These are phyloP conservation scores for Diplosphaera chodatii DNA, from an alignment of 139 green algal genomes.

Conservation along the genomic window DNA sequence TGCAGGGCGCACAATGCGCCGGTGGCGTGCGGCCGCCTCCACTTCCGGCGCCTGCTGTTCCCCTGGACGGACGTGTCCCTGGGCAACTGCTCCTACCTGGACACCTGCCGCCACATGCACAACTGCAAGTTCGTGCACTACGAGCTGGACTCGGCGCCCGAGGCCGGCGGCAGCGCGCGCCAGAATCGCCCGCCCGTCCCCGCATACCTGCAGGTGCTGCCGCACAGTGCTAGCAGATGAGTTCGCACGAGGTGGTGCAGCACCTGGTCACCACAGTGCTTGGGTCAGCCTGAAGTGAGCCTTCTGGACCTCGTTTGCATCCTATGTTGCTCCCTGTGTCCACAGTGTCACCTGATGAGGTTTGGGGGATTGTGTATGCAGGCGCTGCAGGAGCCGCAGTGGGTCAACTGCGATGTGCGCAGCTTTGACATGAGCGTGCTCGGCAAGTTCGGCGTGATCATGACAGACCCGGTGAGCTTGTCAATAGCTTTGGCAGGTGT, in stretches of 20 bases:
- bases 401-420: slow-evolving; percentile 77
- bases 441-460: slow-evolving; percentile 83
- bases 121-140: slow-evolving; percentile 74
- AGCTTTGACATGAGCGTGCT: slow-evolving; percentile 71
- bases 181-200: slow-evolving; percentile 6
- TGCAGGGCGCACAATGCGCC: slow-evolving; percentile 16
- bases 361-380: no score
- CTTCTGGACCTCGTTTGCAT: no score
- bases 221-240: no score
- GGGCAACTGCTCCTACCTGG: slow-evolving; percentile 82
- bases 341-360: no score
- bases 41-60: slow-evolving; percentile 59
- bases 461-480: slow-evolving; percentile 61
- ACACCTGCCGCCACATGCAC: slow-evolving; percentile 73
- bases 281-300: no score
- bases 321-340: no score
- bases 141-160: slow-evolving; percentile 52
- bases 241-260: no score
- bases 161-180: slow-evolving; percentile 19
- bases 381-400: slow-evolving; percentile 63
- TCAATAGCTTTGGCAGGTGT: no score
- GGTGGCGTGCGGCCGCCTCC: slow-evolving; percentile 30
- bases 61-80: slow-evolving; percentile 63
- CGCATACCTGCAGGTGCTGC: slow-evolving; percentile 16
- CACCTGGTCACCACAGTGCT: no score